Conservation (phyloP, 441 rosid genomes). For the Arabidopsis hybrid region DNA sequence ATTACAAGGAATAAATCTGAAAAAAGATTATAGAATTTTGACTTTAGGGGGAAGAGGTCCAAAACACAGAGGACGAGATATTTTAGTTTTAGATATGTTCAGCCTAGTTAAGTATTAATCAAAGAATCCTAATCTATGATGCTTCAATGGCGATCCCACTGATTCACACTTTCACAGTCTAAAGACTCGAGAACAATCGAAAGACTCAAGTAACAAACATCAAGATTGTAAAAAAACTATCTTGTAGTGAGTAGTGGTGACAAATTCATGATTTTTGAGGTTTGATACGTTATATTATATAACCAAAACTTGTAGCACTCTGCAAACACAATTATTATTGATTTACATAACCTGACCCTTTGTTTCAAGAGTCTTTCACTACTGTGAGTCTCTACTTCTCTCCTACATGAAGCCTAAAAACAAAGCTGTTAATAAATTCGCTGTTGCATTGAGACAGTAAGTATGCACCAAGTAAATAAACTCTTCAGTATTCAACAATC, state of each 20-base stretch:
- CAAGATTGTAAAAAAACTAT: not conserved
- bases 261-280: not conserved
- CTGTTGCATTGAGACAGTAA: not conserved
- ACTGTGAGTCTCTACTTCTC: not conserved
- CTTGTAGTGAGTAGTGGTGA: not conserved
- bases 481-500: not conserved
- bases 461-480: not conserved
- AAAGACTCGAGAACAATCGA: not conserved
- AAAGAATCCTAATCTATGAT: not conserved
- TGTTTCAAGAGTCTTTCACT: too few relatives aligned
- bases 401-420: not conserved
- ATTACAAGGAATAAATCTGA: too few relatives aligned
- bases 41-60: too few relatives aligned
- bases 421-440: not conserved
- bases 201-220: not conserved
- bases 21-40: too few relatives aligned
- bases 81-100: too few relatives aligned
- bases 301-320: not conserved
- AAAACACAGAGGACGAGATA: not conserved
- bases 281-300: not conserved
- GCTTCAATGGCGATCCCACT: not conserved
- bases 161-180: not conserved
- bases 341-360: not conserved
- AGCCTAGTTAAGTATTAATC: too few relatives aligned
- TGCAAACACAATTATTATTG: not conserved